Evolutionary conservation across 2,329 filamentous ascomycete species (phyloP), one percentile per base, ranked within the genome.

Genomic region (Parastagonospora nodorum): DNA sequence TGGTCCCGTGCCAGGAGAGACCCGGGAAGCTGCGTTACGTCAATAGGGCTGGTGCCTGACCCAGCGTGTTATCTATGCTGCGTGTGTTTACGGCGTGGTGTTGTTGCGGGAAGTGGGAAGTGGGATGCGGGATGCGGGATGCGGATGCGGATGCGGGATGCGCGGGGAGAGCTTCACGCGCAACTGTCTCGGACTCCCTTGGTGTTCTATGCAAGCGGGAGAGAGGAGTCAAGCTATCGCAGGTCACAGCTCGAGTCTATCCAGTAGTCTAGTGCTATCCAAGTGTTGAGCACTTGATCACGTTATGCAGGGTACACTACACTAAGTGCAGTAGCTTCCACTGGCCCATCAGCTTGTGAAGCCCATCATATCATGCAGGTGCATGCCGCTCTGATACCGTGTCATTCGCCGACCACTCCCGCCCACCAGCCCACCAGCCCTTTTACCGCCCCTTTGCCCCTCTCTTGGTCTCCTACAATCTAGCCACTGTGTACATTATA

Each of bases 1-100:
- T 48, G 45, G 57, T 50, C 55, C 43, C 52, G 61, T 66, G 61
- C 59, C 49, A 51, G 54, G 47, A 37, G 35, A 30, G 40, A 19
- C 8, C 11, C 24, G 35, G 40, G 10, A 33, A 31, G 36, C 36
- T 44, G 9, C 36, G 24, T 40, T 52, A 48, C 29, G 39, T 47
- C 39, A 40, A 49, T 32, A 16, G 35, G 15, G 38, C 48, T 19
- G 51, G 51, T 50, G 57, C 58, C 58, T 57, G 58, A 53, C 45
- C 46, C 28, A 36, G 51, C 42, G 42, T 47, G 52, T 44, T 50
- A 51, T 52, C 44, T 48, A 48, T 30, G 44, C 49, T 59, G 40
- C 50, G 42, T 54, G 31, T 51, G 52, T 41, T 54, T 32, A 50
- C 37, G 35, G 43, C 6, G 44, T n/a, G 28, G 42, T 37, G 36